phyloP scores from a whole-genome alignment of 106 monocot species.

The Dendrobium huoshanense region DNA sequence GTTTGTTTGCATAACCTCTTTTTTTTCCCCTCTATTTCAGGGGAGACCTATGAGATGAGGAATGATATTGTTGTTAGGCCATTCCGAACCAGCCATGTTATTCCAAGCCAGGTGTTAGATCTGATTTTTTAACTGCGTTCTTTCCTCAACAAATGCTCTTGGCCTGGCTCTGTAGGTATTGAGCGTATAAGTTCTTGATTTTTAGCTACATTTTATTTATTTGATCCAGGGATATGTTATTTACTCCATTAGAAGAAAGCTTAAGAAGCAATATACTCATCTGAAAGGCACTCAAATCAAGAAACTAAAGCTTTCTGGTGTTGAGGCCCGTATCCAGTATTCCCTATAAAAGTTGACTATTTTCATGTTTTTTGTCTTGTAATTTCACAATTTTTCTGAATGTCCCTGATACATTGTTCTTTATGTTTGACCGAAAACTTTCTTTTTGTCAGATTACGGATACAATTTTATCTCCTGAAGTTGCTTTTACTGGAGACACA shows the following conservation, averaged over 20 bases:
- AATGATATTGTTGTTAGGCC: conserved; percentile 98
- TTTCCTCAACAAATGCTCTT: not conserved
- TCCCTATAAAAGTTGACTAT: not conserved
- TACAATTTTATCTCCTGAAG: conserved; percentile 83
- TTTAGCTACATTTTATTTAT: not conserved
- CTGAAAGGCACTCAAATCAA: conserved; percentile 76
- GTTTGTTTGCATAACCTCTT: not conserved
- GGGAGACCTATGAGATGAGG: conserved; percentile 93
- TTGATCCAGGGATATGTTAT: conserved; percentile 81
- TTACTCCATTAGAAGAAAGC: conserved; percentile 83
- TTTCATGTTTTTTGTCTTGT: not conserved
- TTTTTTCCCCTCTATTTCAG: conserved; percentile 23
- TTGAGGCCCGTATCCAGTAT: conserved; percentile 47
- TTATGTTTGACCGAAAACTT: conserved; percentile 9
- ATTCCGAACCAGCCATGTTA: conserved; percentile 87
- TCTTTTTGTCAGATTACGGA: conserved; percentile 73
- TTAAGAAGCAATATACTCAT: conserved; percentile 86
- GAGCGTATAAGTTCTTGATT: not conserved
- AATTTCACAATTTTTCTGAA: not conserved
- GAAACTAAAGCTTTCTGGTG: conserved; percentile 80
- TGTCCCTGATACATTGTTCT: not conserved
- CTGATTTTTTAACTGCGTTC: not conserved
- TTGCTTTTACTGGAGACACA: conserved; percentile 96
- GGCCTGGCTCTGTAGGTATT: not conserved
- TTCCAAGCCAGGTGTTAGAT: conserved; percentile 82